Evolutionary conservation across 805 yeast genomes (phyloP).

Genomic region (Pichia rugopelliculosa): DNA sequence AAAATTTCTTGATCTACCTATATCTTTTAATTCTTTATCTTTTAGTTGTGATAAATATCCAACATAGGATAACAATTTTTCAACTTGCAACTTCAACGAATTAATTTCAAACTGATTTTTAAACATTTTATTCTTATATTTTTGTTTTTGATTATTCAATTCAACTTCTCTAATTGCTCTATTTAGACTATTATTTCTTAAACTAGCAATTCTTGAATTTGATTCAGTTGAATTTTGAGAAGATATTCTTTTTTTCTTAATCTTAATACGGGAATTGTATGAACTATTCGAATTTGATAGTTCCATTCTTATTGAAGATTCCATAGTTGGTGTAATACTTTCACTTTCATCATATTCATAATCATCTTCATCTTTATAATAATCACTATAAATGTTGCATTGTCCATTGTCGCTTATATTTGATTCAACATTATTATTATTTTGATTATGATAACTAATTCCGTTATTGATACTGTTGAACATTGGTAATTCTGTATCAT

Average conservation of each 20-base stretch:
- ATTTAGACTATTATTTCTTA: conserved; percentile 21
- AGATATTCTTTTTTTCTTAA: conserved; percentile 9
- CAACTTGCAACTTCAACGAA: conserved; percentile 47
- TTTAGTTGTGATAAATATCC: conserved; percentile 46
- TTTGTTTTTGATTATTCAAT: conserved; percentile 18
- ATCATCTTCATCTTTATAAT: conserved; percentile 1
- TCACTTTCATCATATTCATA: background rate
- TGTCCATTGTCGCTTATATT: background rate
- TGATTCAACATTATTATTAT: background rate
- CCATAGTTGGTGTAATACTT: background rate
- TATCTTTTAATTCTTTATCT: conserved; percentile 12
- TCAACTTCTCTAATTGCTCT: conserved; percentile 22
- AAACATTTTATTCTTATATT: conserved; percentile 39
- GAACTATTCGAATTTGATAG: background rate
- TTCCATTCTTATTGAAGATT: background rate
- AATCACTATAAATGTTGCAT: background rate
- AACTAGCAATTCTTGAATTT: conserved; percentile 14
- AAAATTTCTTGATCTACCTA: background rate
- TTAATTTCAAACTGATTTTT: conserved; percentile 46
- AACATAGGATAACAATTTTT: conserved; percentile 47
- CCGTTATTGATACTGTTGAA: background rate
- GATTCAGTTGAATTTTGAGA: conserved; percentile 1
- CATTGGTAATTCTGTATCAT: conserved; percentile 1
- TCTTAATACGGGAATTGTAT: background rate
- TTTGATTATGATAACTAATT: background rate